Evolutionary conservation across 1,284 basidiomycete genomes (phyloP).

Genomic region (Malassezia sp.): DNA sequence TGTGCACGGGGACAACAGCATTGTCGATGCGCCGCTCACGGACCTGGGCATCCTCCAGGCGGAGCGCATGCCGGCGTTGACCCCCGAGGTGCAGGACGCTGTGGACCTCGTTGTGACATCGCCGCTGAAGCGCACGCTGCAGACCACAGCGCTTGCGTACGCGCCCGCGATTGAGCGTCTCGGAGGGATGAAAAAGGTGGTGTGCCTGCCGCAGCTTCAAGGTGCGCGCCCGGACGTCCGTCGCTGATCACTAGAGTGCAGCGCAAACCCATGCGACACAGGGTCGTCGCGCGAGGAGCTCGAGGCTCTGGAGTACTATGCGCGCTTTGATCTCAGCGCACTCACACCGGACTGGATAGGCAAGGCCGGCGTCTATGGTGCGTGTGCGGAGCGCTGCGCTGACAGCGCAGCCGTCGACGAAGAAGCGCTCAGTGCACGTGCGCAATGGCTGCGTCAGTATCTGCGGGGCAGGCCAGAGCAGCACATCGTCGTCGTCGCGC

Average conservation of each 20-base stretch:
- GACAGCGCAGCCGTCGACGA: conserved; percentile 30
- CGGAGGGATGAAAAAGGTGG: conserved; percentile 29
- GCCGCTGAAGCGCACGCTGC: conserved; percentile 38
- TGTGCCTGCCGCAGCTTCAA: conserved; percentile 40
- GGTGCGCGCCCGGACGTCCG: conserved; percentile 9
- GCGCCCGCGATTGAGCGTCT: conserved; percentile 31
- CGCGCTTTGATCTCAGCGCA: conserved; percentile 33
- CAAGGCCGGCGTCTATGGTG: conserved; percentile 41
- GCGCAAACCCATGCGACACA: conserved; percentile 42
- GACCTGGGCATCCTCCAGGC: conserved; percentile 41
- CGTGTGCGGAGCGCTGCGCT: not conserved
- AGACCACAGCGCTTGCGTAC: conserved; percentile 40
- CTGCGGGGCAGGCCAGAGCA: conserved; percentile 37
- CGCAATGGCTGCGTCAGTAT: conserved; percentile 43
- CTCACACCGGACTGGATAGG: conserved; percentile 43
- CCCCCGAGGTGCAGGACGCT: conserved; percentile 22
- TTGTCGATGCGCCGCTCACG: conserved; percentile 43
- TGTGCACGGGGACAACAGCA: conserved; percentile 31
- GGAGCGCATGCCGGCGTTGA: conserved; percentile 24
- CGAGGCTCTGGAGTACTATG: conserved; percentile 33
- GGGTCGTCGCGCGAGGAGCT: conserved; percentile 35
- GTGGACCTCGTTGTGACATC: conserved; percentile 36
- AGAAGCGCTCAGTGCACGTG: conserved; percentile 29
- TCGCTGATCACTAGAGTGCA: conserved; percentile 26
- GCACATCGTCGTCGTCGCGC: conserved; percentile 42